Evolutionary conservation across 768 basidiomycete genomes (phyloP).

Genomic region (Porpolomopsis calyptriformis): DNA sequence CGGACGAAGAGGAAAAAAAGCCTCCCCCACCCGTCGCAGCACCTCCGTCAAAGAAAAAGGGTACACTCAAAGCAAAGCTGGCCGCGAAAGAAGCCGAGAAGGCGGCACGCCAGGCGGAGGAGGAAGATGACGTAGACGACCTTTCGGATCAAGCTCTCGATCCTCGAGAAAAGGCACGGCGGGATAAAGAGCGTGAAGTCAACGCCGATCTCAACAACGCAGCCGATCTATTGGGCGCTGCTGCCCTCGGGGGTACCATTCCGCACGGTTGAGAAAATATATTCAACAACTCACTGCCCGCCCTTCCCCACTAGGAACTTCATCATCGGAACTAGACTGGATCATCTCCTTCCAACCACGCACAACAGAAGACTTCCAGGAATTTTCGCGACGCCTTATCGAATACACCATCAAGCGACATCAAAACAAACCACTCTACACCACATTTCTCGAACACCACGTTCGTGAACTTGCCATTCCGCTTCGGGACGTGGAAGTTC

Average conservation of each 20-base stretch:
- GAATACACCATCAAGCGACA: slow-evolving; percentile 70
- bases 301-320: slow-evolving; percentile 39
- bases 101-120: slow-evolving; percentile 35
- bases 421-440: slow-evolving; percentile 72
- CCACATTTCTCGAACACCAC: slow-evolving; percentile 76
- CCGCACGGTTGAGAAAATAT: too few relatives aligned
- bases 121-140: slow-evolving; percentile 31
- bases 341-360: slow-evolving; percentile 72
- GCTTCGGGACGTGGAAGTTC: slow-evolving; percentile 82
- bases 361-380: slow-evolving; percentile 80
- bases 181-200: slow-evolving; percentile 73
- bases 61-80: slow-evolving; percentile 80
- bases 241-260: slow-evolving; percentile 47
- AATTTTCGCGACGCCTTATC: slow-evolving; percentile 64
- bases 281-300: not conserved
- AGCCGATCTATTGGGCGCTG: slow-evolving; percentile 66
- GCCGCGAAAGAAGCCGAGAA: slow-evolving; percentile 84
- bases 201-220: slow-evolving; percentile 82
- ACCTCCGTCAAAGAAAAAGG: slow-evolving; percentile 83
- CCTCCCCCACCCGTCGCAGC: slow-evolving; percentile 34
- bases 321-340: slow-evolving; percentile 54
- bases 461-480: slow-evolving; percentile 64
- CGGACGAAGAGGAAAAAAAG: slow-evolving; percentile 57
- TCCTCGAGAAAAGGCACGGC: slow-evolving; percentile 64
- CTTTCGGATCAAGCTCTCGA: slow-evolving; percentile 70